Percentiles rank a stretch among this genome's conserved stretches.
Evolutionary conservation across 441 rosid genomes (phyloP).

Genomic region (Heliophila coronopifolia): DNA sequence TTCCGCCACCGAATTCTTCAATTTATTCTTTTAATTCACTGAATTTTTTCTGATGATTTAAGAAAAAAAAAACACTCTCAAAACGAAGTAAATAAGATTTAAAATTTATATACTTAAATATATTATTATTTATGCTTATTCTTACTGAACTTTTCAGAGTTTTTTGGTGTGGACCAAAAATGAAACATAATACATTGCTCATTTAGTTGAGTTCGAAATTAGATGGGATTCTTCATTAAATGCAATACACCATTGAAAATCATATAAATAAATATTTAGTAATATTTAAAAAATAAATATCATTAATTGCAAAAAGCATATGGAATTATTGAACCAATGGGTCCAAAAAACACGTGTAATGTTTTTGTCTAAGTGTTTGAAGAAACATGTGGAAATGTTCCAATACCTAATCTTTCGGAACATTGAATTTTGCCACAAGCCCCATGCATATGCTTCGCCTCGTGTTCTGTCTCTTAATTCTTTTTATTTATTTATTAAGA

Average conservation of each 20-base stretch:
- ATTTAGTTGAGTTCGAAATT: conserved; percentile 20
- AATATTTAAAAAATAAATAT: neutral
- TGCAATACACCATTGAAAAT: conserved; percentile 10
- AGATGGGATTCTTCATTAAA: conserved; percentile 23
- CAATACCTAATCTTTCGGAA: conserved; percentile 19
- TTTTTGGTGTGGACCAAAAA: conserved; percentile 15
- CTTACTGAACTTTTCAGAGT: conserved; percentile 19
- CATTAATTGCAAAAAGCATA: conserved; percentile 2
- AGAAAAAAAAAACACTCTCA: no score
- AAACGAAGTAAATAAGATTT: no score
- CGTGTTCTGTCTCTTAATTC: neutral
- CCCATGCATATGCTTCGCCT: conserved; percentile 24
- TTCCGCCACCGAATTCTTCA: neutral
- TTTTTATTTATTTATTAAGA: no score
- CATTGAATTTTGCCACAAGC: neutral
- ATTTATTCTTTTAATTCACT: neutral
- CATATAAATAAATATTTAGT: neutral
- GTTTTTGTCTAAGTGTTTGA: conserved; percentile 5
- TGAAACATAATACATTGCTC: conserved; percentile 16
- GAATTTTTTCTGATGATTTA: no score
- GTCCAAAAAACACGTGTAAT: conserved; percentile 25
- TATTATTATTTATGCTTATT: conserved; percentile 1
- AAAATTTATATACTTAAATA: neutral
- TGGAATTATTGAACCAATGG: conserved; percentile 17
- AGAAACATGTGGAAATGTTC: conserved; percentile 26